These are phyloP conservation scores for Passiflora organensis DNA, from an alignment of 345 rosid genomes.

Conservation along the genomic window DNA sequence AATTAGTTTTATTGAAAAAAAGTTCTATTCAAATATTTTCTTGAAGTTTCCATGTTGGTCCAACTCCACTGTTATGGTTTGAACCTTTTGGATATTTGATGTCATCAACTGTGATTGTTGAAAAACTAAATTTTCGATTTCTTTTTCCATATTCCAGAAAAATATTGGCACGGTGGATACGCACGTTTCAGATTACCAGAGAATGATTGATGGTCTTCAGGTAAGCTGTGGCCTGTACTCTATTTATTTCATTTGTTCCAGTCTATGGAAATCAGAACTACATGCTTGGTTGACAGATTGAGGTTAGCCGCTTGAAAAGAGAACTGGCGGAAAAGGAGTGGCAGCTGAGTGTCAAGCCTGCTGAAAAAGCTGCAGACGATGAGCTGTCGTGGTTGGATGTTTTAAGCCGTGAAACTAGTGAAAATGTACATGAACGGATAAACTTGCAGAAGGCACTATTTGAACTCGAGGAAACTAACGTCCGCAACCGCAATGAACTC, in stretches of 20 bases:
- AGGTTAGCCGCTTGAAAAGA: slow-evolving; percentile 73
- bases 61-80: neutral
- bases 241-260: slow-evolving; percentile 1
- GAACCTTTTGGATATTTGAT: neutral
- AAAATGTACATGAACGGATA: slow-evolving; percentile 91
- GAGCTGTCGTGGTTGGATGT: slow-evolving; percentile 85
- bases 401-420: slow-evolving; percentile 87
- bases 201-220: slow-evolving; percentile 96
- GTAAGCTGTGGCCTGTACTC: slow-evolving; percentile 28
- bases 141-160: slow-evolving; percentile 45
- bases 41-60: neutral
- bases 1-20: neutral
- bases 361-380: slow-evolving; percentile 69
- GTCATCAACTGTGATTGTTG: slow-evolving; percentile 1
- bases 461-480: slow-evolving; percentile 91
- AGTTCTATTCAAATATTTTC: neutral
- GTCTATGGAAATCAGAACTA: neutral
- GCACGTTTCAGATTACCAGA: slow-evolving; percentile 90
- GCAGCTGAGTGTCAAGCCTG: slow-evolving; percentile 59
- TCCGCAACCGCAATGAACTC: slow-evolving; percentile 67
- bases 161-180: slow-evolving; percentile 85
- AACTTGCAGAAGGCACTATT: slow-evolving; percentile 85
- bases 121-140: neutral
- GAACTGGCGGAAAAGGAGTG: slow-evolving; percentile 87
- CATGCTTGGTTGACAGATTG: slow-evolving; percentile 42